Conservation (phyloP, 225 moss, liverwort and hornwort genomes). For the Asterella californica region DNA sequence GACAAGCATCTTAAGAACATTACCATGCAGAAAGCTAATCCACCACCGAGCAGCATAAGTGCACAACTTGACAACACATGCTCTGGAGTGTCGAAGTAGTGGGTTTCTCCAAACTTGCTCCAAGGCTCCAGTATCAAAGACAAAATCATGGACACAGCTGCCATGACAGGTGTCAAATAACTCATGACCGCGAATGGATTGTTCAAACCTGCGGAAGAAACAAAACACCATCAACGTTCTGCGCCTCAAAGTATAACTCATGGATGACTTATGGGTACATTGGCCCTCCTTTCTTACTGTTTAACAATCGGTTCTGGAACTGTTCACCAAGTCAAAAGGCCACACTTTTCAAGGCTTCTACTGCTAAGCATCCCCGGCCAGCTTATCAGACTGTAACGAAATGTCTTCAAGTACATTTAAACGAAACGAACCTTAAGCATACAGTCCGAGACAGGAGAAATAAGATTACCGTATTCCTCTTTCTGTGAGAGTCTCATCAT, state of each 20-base stretch:
- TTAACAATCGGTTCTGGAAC: background rate
- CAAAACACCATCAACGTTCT: background rate
- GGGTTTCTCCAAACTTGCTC: conserved; percentile 55
- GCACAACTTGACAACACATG: conserved; percentile 76
- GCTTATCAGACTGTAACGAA: background rate
- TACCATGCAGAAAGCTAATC: conserved; percentile 98
- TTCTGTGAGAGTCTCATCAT: conserved; percentile 47
- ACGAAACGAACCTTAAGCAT: background rate
- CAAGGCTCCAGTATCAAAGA: conserved; percentile 77
- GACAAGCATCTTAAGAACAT: background rate
- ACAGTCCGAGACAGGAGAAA: background rate
- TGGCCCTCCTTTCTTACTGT: background rate
- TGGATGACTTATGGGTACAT: background rate
- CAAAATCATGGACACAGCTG: conserved; percentile 59
- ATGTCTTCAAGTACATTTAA: background rate
- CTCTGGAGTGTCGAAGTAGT: conserved; percentile 67
- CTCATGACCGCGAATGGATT: conserved; percentile 96
- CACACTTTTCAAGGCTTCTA: background rate
- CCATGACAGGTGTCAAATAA: conserved; percentile 90
- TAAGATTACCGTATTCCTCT: conserved; percentile 77
- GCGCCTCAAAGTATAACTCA: background rate
- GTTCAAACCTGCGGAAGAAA: conserved; percentile 67
- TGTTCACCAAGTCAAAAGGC: background rate
- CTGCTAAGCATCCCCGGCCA: too few relatives aligned
- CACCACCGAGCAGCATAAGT: conserved; percentile 90